Evolutionary conservation across 2,329 filamentous ascomycete species (phyloP).

Genomic region (Didymosphaeria variabile): DNA sequence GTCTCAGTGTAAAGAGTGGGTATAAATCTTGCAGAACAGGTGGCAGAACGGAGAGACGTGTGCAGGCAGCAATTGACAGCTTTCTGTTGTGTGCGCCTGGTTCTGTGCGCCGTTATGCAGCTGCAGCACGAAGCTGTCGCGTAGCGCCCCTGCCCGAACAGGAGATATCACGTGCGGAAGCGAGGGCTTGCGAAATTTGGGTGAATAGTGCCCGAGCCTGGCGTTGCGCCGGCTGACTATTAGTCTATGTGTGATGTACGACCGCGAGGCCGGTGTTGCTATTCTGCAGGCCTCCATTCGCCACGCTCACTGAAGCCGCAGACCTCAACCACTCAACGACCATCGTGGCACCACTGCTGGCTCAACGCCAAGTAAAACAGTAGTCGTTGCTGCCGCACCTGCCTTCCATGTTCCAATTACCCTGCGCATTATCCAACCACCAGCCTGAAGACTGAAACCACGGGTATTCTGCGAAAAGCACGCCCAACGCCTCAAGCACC

Average conservation of each 20-base stretch:
- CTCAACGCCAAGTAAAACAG: slow-evolving; percentile 16
- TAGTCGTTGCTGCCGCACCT: slow-evolving; percentile 17
- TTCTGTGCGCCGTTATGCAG: slow-evolving; percentile 27
- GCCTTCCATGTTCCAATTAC: slow-evolving; percentile 17
- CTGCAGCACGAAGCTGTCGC: slow-evolving; percentile 32
- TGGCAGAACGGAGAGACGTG: slow-evolving; percentile 8
- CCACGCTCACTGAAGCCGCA: not conserved
- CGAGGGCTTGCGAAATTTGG: slow-evolving; percentile 13
- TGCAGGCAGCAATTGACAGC: slow-evolving; percentile 37
- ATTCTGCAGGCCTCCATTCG: not conserved
- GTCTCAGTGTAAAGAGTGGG: slow-evolving; percentile 18
- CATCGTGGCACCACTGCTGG: slow-evolving; percentile 27
- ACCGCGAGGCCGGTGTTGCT: not conserved
- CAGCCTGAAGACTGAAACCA: slow-evolving; percentile 34
- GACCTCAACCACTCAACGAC: slow-evolving; percentile 8
- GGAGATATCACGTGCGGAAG: slow-evolving; percentile 42
- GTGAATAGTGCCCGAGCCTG: slow-evolving; percentile 3
- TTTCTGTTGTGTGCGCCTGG: slow-evolving; percentile 19
- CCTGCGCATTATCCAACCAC: slow-evolving; percentile 23
- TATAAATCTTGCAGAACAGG: slow-evolving; percentile 16
- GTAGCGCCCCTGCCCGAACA: slow-evolving; percentile 29
- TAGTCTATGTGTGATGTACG: not conserved
- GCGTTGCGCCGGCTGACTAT: slow-evolving; percentile 1
- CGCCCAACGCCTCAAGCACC: slow-evolving; percentile 30
- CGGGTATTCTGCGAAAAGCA: slow-evolving; percentile 44